Conservation (phyloP, 768 basidiomycete species). For the Piloderma croceum region DNA sequence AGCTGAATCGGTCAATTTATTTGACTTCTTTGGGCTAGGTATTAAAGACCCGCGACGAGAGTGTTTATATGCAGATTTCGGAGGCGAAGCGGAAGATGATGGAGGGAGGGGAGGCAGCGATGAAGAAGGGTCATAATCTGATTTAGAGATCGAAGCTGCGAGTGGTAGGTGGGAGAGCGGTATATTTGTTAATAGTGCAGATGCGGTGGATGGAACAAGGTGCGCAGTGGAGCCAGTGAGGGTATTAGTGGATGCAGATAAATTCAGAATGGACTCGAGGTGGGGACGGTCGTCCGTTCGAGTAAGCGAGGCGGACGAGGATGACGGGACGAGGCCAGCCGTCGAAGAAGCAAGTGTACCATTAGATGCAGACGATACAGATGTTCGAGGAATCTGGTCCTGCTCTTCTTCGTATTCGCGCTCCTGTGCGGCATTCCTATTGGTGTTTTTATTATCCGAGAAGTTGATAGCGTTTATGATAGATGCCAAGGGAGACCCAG, state of each 20-base stretch:
- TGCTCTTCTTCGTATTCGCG: background rate
- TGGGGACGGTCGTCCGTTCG: background rate
- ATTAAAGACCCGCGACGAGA: constrained; percentile 5
- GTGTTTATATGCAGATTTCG: background rate
- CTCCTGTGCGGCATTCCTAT: background rate
- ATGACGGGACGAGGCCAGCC: background rate
- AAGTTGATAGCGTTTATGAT: constrained; percentile 18
- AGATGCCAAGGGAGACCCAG: constrained; percentile 9
- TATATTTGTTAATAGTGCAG: too few species aligned
- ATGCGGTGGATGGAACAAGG: too few species aligned
- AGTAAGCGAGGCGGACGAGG: background rate
- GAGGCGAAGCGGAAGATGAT: background rate
- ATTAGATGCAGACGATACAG: background rate
- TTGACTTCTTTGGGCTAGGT: too few species aligned
- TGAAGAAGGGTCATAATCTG: background rate
- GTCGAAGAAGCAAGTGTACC: background rate
- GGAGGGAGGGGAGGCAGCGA: background rate
- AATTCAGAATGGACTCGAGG: too few species aligned
- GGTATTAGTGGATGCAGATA: too few species aligned
- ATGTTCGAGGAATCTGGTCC: background rate
- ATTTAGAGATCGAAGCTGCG: background rate
- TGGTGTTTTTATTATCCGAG: background rate
- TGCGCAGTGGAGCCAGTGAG: too few species aligned
- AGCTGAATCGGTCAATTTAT: constrained; percentile 9
- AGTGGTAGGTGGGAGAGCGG: too few species aligned